Percentiles rank a stretch among this genome's conserved stretches.
Evolutionary conservation across 768 basidiomycete genomes (phyloP).

Genomic region (Termitomyces sp.): DNA sequence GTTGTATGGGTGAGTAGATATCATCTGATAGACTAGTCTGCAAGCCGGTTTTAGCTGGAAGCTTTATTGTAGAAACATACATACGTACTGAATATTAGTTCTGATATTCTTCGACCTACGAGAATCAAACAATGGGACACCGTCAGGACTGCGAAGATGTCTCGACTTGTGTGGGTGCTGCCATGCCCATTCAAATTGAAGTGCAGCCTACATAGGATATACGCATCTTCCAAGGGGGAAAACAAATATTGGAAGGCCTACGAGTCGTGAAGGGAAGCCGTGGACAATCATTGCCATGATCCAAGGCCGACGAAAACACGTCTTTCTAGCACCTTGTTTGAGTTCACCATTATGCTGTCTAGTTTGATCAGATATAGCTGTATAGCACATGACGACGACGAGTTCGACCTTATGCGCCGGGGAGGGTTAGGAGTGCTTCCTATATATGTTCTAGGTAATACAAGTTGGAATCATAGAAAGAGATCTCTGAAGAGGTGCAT

Average conservation of each 20-base stretch:
- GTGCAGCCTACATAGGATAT: conserved; percentile 42
- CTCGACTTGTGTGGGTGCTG: conserved; percentile 69
- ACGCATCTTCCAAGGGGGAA: neutral
- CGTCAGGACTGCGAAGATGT: conserved; percentile 47
- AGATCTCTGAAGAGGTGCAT: conserved; percentile 6
- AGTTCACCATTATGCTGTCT: conserved; percentile 84
- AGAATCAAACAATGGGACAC: conserved; percentile 30
- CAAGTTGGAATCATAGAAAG: neutral
- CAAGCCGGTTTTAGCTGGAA: neutral
- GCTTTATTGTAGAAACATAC: neutral
- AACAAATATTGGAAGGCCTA: conserved; percentile 12
- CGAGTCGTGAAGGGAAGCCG: conserved; percentile 71
- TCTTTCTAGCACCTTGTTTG: conserved; percentile 65
- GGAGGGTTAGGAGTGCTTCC: conserved; percentile 68
- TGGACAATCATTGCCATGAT: conserved; percentile 83
- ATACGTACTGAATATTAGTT: conserved; percentile 41
- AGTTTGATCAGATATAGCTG: neutral
- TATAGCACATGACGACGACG: neutral
- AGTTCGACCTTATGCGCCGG: conserved; percentile 48
- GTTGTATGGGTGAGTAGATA: conserved; percentile 60
- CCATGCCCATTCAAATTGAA: conserved; percentile 86
- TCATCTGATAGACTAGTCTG: conserved; percentile 60
- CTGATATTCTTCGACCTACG: conserved; percentile 30
- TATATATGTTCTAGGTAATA: conserved; percentile 56
- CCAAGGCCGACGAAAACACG: conserved; percentile 60